Percentiles rank a stretch among this genome's conserved stretches.
These are phyloP conservation scores for Auricularia sp. DNA, from an alignment of 768 basidiomycete species.

Conservation along the genomic window DNA sequence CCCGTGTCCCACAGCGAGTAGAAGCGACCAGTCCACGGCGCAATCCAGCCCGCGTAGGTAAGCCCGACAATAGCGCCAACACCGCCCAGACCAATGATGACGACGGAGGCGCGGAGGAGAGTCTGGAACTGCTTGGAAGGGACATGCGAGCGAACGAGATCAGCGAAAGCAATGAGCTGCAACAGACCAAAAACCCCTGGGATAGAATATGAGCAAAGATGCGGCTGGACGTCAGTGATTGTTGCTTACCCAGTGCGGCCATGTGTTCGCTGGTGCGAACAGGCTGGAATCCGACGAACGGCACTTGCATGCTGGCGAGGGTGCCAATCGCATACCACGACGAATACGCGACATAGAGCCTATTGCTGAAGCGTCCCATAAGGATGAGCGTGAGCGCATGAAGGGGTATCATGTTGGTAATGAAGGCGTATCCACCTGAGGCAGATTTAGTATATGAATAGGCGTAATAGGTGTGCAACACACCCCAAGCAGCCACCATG, in stretches of 20 bases:
- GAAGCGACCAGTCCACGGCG: conserved; percentile 99
- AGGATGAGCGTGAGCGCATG: conserved; percentile 90
- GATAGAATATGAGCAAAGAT: conserved; percentile 5
- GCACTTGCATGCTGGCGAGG: conserved; percentile 96
- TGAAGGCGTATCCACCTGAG: conserved; percentile 93
- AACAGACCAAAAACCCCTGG: conserved; percentile 90
- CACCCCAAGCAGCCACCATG: conserved; percentile 99
- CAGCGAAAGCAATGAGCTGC: conserved; percentile 89
- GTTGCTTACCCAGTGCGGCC: conserved; percentile 77
- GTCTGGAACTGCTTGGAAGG: conserved; percentile 88
- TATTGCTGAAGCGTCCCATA: conserved; percentile 90
- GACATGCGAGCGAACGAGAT: conserved; percentile 80
- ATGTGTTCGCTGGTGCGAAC: conserved; percentile 96
- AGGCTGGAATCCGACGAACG: conserved; percentile 99
- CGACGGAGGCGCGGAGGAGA: conserved; percentile 60
- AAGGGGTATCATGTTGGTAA: conserved; percentile 99
- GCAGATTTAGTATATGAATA: conserved; percentile 4
- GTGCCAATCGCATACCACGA: conserved; percentile 98
- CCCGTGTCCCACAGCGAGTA: conserved; percentile 99
- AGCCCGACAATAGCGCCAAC: conserved; percentile 63
- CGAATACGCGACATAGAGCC: conserved; percentile 91
- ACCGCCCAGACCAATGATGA: conserved; percentile 63
- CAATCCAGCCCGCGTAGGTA: conserved; percentile 91
- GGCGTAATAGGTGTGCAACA: conserved; percentile 14
- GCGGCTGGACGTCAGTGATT: not conserved